These are phyloP conservation scores for Trichoderma sp. DNA, from an alignment of 2,329 filamentous ascomycete species.

Conservation along the genomic window DNA sequence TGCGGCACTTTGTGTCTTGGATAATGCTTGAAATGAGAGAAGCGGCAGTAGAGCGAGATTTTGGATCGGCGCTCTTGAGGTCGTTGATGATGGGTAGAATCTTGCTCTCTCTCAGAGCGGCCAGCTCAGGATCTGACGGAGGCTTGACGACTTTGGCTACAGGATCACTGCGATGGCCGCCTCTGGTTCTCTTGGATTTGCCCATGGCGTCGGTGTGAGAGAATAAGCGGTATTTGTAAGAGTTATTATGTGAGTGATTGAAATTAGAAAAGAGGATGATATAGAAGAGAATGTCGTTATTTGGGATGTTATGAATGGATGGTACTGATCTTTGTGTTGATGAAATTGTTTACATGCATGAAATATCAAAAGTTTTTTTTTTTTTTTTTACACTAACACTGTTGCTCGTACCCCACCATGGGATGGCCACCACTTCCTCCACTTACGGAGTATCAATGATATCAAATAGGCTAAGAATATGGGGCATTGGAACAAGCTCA, in stretches of 20 bases:
- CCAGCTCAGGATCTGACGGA: slow-evolving; percentile 61
- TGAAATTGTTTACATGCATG: not conserved
- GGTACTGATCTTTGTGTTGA: not conserved
- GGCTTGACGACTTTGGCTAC: slow-evolving; percentile 58
- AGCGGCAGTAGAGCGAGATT: slow-evolving; percentile 58
- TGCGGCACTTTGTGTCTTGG: slow-evolving; percentile 59
- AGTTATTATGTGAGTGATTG: not conserved
- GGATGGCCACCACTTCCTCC: not conserved
- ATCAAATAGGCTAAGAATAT: not conserved
- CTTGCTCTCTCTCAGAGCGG: slow-evolving; percentile 59
- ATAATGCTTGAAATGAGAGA: slow-evolving; percentile 60
- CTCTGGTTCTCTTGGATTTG: slow-evolving; percentile 56
- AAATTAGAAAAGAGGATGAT: not conserved
- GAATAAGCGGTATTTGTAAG: not conserved
- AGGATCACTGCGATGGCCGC: slow-evolving; percentile 52
- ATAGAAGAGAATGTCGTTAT: not conserved
- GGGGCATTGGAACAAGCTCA: not conserved
- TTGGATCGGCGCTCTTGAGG: slow-evolving; percentile 57
- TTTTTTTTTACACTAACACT: not conserved
- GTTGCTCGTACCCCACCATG: slow-evolving; percentile 22
- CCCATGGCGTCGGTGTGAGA: slow-evolving; percentile 44
- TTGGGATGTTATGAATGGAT: not conserved
- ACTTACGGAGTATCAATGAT: not conserved
- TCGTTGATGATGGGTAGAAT: slow-evolving; percentile 62
- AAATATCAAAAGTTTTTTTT: not conserved